phyloP scores from a whole-genome alignment of 371 early-diverging fungal genomes.

The Haplosporangium sp. region DNA sequence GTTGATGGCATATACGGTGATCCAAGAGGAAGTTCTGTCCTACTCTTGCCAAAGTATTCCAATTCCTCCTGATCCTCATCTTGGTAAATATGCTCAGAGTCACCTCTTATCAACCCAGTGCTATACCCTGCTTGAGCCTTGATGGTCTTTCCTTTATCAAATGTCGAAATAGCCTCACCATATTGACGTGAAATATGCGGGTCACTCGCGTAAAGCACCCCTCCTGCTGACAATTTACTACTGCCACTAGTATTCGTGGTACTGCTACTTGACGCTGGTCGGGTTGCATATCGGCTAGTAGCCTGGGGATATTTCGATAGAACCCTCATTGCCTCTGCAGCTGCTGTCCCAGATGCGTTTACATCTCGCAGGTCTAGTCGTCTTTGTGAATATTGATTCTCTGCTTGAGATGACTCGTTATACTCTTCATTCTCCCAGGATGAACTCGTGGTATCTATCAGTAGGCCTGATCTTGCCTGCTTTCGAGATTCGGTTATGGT shows the following conservation, averaged over 20 bases:
- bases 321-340: constrained; percentile 39
- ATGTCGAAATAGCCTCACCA: neutral
- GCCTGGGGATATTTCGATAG: constrained; percentile 48
- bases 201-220: constrained; percentile 33
- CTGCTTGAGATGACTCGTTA: constrained; percentile 14
- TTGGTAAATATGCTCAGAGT: constrained; percentile 63
- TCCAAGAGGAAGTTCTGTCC: constrained; percentile 29
- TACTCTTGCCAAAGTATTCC: constrained; percentile 46
- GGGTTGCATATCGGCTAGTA: constrained; percentile 22
- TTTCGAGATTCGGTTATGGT: neutral
- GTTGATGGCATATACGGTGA: constrained; percentile 55
- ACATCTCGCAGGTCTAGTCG: constrained; percentile 27
- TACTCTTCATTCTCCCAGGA: constrained; percentile 4
- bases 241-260: constrained; percentile 3
- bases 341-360: constrained; percentile 36
- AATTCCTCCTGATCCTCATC: constrained; percentile 61
- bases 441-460: constrained; percentile 30
- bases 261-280: constrained; percentile 1
- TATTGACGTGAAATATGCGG: constrained; percentile 27
- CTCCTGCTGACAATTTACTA: constrained; percentile 8
- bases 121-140: constrained; percentile 6
- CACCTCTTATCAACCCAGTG: constrained; percentile 42
- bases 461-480: constrained; percentile 8
- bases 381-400: constrained; percentile 22
- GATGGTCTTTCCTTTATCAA: constrained; percentile 17